Evolutionary conservation across 2,329 filamentous ascomycete genomes (phyloP), one percentile per base, ranked within the genome.

Genomic region (Immersiporthe knoxdaviesiana): DNA sequence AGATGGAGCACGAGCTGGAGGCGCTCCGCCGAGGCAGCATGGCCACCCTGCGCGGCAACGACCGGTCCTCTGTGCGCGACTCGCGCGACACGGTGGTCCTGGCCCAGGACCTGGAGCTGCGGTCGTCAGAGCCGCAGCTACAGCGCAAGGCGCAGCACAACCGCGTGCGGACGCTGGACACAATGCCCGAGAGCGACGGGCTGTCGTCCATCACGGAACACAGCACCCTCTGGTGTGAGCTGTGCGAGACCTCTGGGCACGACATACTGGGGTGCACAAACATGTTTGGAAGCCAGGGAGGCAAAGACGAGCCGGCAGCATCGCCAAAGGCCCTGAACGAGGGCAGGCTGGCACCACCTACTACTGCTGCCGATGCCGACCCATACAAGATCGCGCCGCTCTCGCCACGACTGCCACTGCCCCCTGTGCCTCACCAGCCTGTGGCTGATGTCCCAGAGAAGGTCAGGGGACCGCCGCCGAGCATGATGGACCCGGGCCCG

Each of bases 251-350:
- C 44, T 87, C 88, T 61, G 94, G 95, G 21, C 95, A 98, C 77
- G 95, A 98, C 75, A 97, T 98, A 71, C 84, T 98, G 68, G 97
- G 92, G 30, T 98, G 95, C 84, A 94, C 92, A 66, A 95, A 93
- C 79, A 96, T 97, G 90, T 95, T 92, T 79, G 89, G 86, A 2
- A 77, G 82, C 74, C 74, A 50, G 74, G 58, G 75, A 75, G 60
- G 66, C 75, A 52, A 65, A 52, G 65, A 63, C n/a, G 56, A 70
- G 56, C 66, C 73, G 60, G n/a, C n/a, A n/a, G n/a, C n/a, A n/a
- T 72, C 60, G 32, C 58, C 65, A 2, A 27, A 32, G 37, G 21
- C 67, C 18, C 47, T 59, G 63, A 75, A 79, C 44, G 70, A 73
- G 18, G 67, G 37, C 37, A 37, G 59, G 3, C 35, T 72, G 56